Evolutionary conservation across 352 stramenopile genomes (phyloP).

Genomic region (Pythium scleroteichum): DNA sequence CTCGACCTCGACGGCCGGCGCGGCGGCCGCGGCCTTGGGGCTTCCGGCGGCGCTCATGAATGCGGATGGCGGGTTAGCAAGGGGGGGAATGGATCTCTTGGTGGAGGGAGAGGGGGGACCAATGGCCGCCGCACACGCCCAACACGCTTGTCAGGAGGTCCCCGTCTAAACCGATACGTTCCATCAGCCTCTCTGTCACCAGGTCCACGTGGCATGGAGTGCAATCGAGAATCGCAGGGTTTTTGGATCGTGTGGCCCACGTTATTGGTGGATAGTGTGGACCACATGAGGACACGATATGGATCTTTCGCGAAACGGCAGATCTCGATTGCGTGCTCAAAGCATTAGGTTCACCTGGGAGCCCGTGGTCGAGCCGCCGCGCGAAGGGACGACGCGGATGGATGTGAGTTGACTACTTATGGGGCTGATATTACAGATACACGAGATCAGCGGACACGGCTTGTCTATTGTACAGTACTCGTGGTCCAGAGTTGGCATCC

Average conservation of each 20-base stretch:
- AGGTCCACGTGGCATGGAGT: constrained; percentile 14
- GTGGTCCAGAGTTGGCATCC: no score
- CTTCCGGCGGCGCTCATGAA: constrained; percentile 38
- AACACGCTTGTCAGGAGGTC: constrained; percentile 24
- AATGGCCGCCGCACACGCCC: constrained; percentile 4
- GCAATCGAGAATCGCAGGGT: no score
- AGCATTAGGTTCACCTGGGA: no score
- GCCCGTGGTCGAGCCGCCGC: neutral
- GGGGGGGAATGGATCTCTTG: constrained; percentile 9
- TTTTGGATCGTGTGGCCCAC: no score
- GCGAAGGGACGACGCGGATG: neutral
- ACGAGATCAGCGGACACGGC: no score
- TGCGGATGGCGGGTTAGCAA: neutral
- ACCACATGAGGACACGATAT: no score
- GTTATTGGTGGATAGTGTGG: constrained; percentile 2
- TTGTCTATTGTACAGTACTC: no score
- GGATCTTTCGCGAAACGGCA: no score
- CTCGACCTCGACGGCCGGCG: constrained; percentile 31
- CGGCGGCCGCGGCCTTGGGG: constrained; percentile 29
- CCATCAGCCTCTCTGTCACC: constrained; percentile 1
- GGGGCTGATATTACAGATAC: no score
- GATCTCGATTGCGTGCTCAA: no score
- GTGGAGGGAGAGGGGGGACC: constrained; percentile 2
- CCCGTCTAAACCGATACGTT: constrained; percentile 17
- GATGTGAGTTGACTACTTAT: no score